Percentiles rank a stretch among this genome's conserved stretches.
Conservation (phyloP, 495 filamentous ascomycete genomes). For the Aspergillus baeticus region DNA sequence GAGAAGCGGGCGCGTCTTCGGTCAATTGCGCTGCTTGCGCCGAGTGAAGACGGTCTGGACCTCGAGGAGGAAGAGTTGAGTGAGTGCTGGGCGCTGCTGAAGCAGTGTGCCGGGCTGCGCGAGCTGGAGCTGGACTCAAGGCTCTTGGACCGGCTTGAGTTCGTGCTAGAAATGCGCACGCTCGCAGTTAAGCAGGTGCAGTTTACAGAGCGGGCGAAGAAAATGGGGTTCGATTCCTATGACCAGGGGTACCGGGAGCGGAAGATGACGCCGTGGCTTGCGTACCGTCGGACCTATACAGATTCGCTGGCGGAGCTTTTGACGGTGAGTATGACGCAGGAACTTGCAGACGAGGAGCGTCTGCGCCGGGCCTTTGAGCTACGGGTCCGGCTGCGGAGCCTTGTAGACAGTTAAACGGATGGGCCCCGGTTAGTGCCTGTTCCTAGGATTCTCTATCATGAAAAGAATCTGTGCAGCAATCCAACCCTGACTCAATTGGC, state of each 20-base stretch:
- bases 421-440: too few species aligned
- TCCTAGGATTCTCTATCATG: too few species aligned
- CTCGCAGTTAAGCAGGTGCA: background rate
- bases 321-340: too few species aligned
- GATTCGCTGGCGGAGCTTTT: conserved; percentile 5
- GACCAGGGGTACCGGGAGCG: too few species aligned
- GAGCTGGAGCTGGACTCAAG: conserved; percentile 18
- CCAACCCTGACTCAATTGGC: too few species aligned
- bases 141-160: background rate
- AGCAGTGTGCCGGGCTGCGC: conserved; percentile 10
- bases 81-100: background rate
- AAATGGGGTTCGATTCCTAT: too few species aligned
- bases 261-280: too few species aligned
- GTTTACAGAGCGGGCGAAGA: background rate
- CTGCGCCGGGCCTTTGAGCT: too few species aligned
- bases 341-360: too few species aligned
- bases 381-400: too few species aligned
- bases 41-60: background rate
- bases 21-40: conserved; percentile 11
- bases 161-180: background rate
- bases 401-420: too few species aligned
- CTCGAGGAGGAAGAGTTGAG: background rate
- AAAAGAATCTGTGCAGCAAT: too few species aligned
- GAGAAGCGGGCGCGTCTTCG: conserved; percentile 17
- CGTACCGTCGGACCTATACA: background rate